Percentiles rank a stretch among this genome's conserved stretches.
Evolutionary conservation across 805 yeast genomes (phyloP).

Genomic region (Starmerella roubikii): DNA sequence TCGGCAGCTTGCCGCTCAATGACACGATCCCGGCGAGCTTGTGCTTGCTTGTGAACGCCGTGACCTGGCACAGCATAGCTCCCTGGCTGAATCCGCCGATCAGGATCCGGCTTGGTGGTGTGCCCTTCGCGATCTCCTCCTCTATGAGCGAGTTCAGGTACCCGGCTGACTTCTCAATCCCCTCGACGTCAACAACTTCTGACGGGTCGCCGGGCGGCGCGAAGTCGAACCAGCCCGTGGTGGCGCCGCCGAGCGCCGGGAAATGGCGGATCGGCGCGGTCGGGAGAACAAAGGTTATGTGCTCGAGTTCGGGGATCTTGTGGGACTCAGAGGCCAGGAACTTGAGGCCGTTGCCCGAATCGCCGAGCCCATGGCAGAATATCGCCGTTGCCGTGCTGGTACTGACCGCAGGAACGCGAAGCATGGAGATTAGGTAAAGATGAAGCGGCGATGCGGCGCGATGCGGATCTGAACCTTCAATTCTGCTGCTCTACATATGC

Average conservation of each 20-base stretch:
- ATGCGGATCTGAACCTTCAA: too few relatives aligned
- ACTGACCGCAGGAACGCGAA: conserved; percentile 30
- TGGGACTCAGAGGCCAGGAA: conserved; percentile 55
- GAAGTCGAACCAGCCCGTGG: conserved; percentile 87
- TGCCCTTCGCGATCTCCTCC: conserved; percentile 26
- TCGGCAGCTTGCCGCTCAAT: conserved; percentile 59
- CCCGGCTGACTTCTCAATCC: conserved; percentile 27
- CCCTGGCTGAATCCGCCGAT: conserved; percentile 97
- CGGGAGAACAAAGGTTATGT: conserved; percentile 71
- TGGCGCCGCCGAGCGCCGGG: conserved; percentile 45
- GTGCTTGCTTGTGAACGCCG: conserved; percentile 22
- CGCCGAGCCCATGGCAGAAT: conserved; percentile 84
- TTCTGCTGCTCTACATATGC: too few relatives aligned
- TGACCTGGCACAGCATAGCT: conserved; percentile 52
- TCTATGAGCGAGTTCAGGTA: conserved; percentile 23
- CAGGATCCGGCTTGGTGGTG: conserved; percentile 41
- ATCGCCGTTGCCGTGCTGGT: conserved; percentile 53
- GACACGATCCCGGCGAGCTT: conserved; percentile 69
- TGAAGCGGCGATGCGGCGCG: too few relatives aligned
- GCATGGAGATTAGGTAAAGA: conserved; percentile 17
- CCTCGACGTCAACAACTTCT: conserved; percentile 26
- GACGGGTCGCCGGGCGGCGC: conserved; percentile 21
- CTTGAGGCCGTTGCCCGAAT: conserved; percentile 79
- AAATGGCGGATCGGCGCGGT: conserved; percentile 69
- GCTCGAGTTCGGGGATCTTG: conserved; percentile 33